Percentiles rank a stretch among this genome's conserved stretches.
phyloP scores from a whole-genome alignment of 495 filamentous ascomycete genomes.

The Haplographium delicatum region DNA sequence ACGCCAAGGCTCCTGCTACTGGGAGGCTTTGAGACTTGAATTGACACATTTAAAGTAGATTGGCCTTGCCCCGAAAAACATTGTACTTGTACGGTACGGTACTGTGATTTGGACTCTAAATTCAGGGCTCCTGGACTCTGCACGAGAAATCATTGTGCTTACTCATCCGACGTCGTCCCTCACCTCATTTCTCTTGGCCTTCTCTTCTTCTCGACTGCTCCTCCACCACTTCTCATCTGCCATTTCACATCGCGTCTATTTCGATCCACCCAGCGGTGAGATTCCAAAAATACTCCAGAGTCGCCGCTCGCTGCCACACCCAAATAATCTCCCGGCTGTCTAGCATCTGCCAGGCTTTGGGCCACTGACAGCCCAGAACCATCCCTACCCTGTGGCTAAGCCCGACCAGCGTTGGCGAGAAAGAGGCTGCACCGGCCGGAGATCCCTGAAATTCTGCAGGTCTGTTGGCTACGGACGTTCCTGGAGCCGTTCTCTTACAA shows the following conservation, averaged over 20 bases:
- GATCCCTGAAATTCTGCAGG: background rate
- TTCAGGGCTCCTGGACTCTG: too few relatives aligned
- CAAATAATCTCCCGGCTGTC: background rate
- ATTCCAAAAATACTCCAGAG: conserved; percentile 15
- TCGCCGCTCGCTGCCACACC: background rate
- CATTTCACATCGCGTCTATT: background rate
- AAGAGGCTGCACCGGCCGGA: background rate
- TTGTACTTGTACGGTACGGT: too few relatives aligned
- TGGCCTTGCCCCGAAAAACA: too few relatives aligned
- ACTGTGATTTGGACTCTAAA: too few relatives aligned
- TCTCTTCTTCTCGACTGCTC: too few relatives aligned
- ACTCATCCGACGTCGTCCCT: too few relatives aligned
- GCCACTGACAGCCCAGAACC: conserved; percentile 1
- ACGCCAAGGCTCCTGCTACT: too few relatives aligned
- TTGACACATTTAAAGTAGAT: too few relatives aligned
- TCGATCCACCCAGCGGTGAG: background rate
- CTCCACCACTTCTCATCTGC: background rate
- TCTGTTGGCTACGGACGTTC: conserved; percentile 12
- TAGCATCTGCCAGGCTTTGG: background rate
- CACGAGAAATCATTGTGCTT: too few relatives aligned
- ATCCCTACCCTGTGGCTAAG: conserved; percentile 7
- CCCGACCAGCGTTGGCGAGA: background rate
- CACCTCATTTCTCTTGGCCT: too few relatives aligned
- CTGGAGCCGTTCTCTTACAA: conserved; percentile 5
- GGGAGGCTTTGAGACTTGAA: too few relatives aligned